Base-by-base conservation (phyloP, 305 asterid species). In the Lippia alba region DNA sequence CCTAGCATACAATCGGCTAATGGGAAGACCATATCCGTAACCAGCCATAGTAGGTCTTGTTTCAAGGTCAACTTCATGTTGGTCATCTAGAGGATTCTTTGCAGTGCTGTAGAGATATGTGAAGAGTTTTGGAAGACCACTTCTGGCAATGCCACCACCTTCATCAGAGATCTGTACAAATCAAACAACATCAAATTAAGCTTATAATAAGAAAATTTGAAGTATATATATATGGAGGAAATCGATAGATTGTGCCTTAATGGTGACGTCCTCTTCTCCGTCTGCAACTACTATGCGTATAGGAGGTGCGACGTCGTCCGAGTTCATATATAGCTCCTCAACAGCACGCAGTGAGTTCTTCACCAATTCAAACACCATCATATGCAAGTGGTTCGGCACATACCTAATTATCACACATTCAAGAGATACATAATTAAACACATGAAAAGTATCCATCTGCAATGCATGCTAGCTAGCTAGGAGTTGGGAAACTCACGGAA, bases 271-370 rank as follows among this genome's bases (percentile, higher is more conserved):
- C 84, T 94, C 99, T 74, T 85, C 61, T 36, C 99, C 99, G 81
- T 92, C 99, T 53, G 99, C 98, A 72, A 94, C 99, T 69, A 94
- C 85, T 64, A 92, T 88, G 16, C 98, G 86, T 58, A 94, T 61
- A 59, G 99, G 96, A 53, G 99, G 99, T 6, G 96, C 84, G 70
- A 90, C 82, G 80, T 90, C 85, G 78, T 92, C 99, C 0, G 97
- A 85, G 56, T 94, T 90, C 96, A 88, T 76, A 77, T 40, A 90
- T 14, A 80, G 81, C 78, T 94, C 99, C 85, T 92, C 96, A 61
- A 94, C 98, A 78, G 99, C 99, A 71, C 98, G 98, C 45, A 92
- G 78, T 48, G 99, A 94, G 80, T 94, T 94, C 85, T 94, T 92
- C 40, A 94, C 98, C 87, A 94, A 77, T 74, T 94, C 98, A 76